phyloP scores from a whole-genome alignment of 768 basidiomycete species.

The Sistotremastrum niveocremeum region DNA sequence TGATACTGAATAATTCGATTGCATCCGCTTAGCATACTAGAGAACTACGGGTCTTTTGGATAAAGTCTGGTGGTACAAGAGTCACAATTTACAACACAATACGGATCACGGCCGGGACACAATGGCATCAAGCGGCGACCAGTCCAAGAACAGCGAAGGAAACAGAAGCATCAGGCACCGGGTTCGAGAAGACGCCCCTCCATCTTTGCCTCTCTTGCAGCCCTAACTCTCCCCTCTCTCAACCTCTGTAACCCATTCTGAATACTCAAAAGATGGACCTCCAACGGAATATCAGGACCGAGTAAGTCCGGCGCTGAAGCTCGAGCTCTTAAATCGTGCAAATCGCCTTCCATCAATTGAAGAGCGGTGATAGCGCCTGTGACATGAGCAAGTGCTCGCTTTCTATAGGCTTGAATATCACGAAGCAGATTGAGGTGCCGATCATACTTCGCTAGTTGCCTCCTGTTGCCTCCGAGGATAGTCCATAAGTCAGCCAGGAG shows the following conservation, averaged over 20 bases:
- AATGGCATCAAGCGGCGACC: too few relatives aligned
- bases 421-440: conserved; percentile 39
- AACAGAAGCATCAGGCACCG: too few relatives aligned
- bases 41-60: too few relatives aligned
- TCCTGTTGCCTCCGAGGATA: conserved; percentile 45
- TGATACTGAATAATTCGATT: too few relatives aligned
- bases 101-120: too few relatives aligned
- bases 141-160: too few relatives aligned
- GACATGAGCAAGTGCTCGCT: conserved; percentile 53
- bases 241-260: conserved; percentile 45
- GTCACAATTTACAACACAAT: too few relatives aligned
- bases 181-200: too few relatives aligned
- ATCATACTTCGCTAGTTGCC: conserved; percentile 34
- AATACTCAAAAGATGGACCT: conserved; percentile 69
- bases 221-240: conserved; percentile 41
- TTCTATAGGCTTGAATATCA: conserved; percentile 42
- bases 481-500: conserved; percentile 62
- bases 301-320: conserved; percentile 55
- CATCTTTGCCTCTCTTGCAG: conserved; percentile 8
- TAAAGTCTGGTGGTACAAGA: too few relatives aligned
- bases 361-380: conserved; percentile 48
- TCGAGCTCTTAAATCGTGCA: conserved; percentile 63
- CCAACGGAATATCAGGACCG: conserved; percentile 46
- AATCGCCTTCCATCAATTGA: conserved; percentile 51
- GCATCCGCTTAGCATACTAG: too few relatives aligned